Base-by-base conservation (phyloP, 768 basidiomycete species). In the Suillus plorans region DNA sequence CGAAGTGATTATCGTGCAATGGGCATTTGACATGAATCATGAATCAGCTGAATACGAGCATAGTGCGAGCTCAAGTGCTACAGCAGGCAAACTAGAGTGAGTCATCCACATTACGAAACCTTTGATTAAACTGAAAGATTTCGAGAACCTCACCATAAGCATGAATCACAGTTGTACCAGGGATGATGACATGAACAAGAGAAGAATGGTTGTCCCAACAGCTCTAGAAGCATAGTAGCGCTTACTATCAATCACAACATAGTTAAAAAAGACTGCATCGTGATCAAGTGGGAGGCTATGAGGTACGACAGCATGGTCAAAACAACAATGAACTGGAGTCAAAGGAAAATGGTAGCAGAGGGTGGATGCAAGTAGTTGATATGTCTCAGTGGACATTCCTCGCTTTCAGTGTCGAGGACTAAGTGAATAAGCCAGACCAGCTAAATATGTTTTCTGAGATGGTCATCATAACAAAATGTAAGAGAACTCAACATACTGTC, bases 271-370 rank as follows among this genome's bases (percentile, higher is more conserved):
- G 25, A 28, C 34, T 2, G 64, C 50, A 5, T 45, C 5, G 5
- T 10, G 16, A 25, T 49, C 16, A 5, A 64, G 25, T 2, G 49
- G 59, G 6, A 61, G 7, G 37, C 64, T 61, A 12, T 64, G 28
- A 28, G 58, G 34, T 12, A 64, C 12, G 3, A 52, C 20, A 2
- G 58, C 18, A 16, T 9, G 4, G 13, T 60, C 7, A 14, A 3
- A 49, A 4, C 31, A 25, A 39, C 59, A 61, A 28, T 64, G 59
- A 18, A 64, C 64, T 2, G 47, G 64, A 6, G 64, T 64, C 6
- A 16, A 18, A 25, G 64, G 64, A 9, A 41, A 60, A n/a, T 31
- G 37, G 5, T 16, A 16, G 45, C 49, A 64, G n/a, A 64, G 9
- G 16, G 45, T 64, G 14, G n/a, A 7, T n/a, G 44, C 59, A 5